Evolutionary conservation across 164 flowering plant species (phyloP), one percentile per base, ranked within the genome.

Genomic region (Chloranthus sessilifolius): DNA sequence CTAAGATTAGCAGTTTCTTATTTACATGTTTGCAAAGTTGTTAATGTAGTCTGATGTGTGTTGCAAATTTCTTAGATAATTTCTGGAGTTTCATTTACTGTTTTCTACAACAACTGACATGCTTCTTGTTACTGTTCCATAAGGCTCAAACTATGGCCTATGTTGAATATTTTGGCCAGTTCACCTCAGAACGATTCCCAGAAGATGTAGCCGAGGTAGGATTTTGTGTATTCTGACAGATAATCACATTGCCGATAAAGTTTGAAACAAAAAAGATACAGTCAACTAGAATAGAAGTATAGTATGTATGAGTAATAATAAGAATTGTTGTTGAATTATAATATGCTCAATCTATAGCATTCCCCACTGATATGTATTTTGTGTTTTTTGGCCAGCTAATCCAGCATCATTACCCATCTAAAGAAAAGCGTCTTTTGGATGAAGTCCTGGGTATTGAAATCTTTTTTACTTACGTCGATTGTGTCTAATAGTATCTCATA

Each of bases 201-300:
- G 96, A 88, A 29, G 96, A 91, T 59, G 73, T 91, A 61, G 78
- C 85, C 37, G 98, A 91, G 96, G 98, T 91, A 85, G 53, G 52
- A 30, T 6, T n/a, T n/a, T n/a, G n/a, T n/a, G n/a, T n/a, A n/a
- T n/a, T n/a, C n/a, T n/a, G n/a, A n/a, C n/a, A n/a, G n/a, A n/a
- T n/a, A n/a, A n/a, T n/a, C n/a, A n/a, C n/a, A n/a, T n/a, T n/a
- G n/a, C n/a, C n/a, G n/a, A n/a, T n/a, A n/a, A n/a, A n/a, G n/a
- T n/a, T n/a, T n/a, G n/a, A n/a, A n/a, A n/a, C n/a, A n/a, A n/a
- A n/a, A n/a, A n/a, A n/a, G n/a, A n/a, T n/a, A n/a, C n/a, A n/a
- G n/a, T n/a, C n/a, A n/a, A n/a, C n/a, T n/a, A n/a, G n/a, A n/a
- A n/a, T n/a, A n/a, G n/a, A n/a, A n/a, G n/a, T n/a, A n/a, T n/a